Base-by-base conservation (phyloP, 2,329 filamentous ascomycete species). In the Fusarium piperis region DNA sequence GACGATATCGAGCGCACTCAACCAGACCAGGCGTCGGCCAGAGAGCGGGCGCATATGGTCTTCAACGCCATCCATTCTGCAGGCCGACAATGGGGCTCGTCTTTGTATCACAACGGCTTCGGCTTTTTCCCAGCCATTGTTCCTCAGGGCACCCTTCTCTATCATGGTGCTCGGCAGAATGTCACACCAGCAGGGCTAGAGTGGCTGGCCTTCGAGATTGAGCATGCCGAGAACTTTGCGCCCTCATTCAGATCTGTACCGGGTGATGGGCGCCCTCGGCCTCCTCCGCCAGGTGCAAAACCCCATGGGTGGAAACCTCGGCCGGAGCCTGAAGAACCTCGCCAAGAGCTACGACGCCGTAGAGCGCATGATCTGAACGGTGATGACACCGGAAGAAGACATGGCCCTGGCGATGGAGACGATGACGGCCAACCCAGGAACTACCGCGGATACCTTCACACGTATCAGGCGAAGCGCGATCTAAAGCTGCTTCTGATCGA, bases 201-300 rank as follows among this genome's bases (percentile, higher is more conserved):
- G 74, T 94, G 92, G 92, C 83, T 94, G 1, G 92, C 93, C 0
- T 94, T 94, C 75, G 92, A 94, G 78, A 86, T 91, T 4, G 92
- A 94, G 74, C 93, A 94, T 79, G 90, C 92, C 0, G 84, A 92
- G 71, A 77, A 84, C 3, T 94, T 94, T 80, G 90, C 91, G 1
- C 78, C 79, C 8, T 77, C 74, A 6, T 55, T 52, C 30, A 70
- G 60, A 26, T 18, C 16, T 12, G 46, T 28, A 2, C 61, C 60
- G 20, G 66, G 41, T 1, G 39, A 36, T 32, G 23, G 28, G 3
- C 52, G 8, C 15, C 53, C n/a, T 8, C 48, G 23, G 38, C 59
- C 59, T 18, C 68, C 59, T 3, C 61, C 66, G 8, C 26, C 28
- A 30, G 23, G 26, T 16, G n/a, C 41, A 32, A 53, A 60, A 20